These are phyloP conservation scores for Kluyveromyces sp. DNA, from an alignment of 1,139 yeast genomes.

Conservation along the genomic window DNA sequence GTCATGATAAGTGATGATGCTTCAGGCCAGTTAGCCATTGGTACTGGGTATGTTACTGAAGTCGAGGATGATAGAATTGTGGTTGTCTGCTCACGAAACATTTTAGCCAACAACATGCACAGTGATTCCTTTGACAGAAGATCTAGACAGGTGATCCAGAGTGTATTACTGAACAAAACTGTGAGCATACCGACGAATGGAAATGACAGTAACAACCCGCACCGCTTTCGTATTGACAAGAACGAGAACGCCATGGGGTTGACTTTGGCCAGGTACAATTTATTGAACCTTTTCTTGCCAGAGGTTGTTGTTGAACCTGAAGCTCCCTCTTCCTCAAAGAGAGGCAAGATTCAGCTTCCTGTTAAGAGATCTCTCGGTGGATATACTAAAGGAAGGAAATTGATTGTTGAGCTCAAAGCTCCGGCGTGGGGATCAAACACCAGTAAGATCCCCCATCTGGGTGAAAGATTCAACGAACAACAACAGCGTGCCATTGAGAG, in stretches of 20 bases:
- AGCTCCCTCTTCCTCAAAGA: constrained; percentile 6
- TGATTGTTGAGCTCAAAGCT: constrained; percentile 52
- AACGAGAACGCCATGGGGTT: constrained; percentile 74
- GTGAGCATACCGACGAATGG: constrained; percentile 3
- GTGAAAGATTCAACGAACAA: constrained; percentile 49
- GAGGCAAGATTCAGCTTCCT: constrained; percentile 11
- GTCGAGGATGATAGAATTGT: constrained; percentile 35
- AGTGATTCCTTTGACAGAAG: constrained; percentile 38
- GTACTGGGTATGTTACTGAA: constrained; percentile 50
- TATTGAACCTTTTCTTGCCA: constrained; percentile 56
- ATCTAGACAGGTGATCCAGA: constrained; percentile 44
- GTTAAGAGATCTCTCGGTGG: constrained; percentile 39
- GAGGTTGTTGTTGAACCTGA: constrained; percentile 13
- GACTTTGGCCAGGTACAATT: constrained; percentile 68
- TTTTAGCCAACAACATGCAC: constrained; percentile 32
- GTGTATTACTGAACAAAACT: constrained; percentile 36
- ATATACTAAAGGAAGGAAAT: constrained; percentile 44
- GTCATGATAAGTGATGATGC: constrained; percentile 70
- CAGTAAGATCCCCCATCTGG: constrained; percentile 11
- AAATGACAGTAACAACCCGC: neutral
- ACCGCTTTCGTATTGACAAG: constrained; percentile 61
- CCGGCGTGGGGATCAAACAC: constrained; percentile 39
- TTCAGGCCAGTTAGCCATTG: constrained; percentile 65
- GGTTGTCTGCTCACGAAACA: constrained; percentile 46
- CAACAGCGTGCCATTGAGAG: constrained; percentile 63